These are phyloP conservation scores for Erodium moschatum DNA, from an alignment of 441 rosid species.

Conservation along the genomic window DNA sequence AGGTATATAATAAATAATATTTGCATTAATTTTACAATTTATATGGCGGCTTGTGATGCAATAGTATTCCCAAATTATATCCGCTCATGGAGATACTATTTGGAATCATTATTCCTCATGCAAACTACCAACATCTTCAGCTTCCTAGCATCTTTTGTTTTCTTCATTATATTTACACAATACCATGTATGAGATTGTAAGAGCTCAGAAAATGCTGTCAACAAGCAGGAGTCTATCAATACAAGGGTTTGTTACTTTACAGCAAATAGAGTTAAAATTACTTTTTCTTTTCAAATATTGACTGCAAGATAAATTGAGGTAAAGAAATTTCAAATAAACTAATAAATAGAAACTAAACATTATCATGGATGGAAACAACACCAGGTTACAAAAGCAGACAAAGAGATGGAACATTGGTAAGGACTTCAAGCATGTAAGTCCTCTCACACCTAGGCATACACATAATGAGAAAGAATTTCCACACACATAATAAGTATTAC, in stretches of 20 bases:
- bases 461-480: neutral
- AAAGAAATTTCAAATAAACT: neutral
- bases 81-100: neutral
- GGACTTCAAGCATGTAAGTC: neutral
- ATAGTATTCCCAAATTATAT: neutral
- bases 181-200: neutral
- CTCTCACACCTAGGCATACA: neutral
- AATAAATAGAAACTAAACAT: neutral
- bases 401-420: conserved; percentile 4
- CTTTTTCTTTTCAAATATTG: neutral
- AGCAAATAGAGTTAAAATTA: neutral
- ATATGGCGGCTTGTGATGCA: neutral
- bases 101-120: neutral
- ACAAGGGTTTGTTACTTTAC: neutral
- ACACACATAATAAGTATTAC: neutral
- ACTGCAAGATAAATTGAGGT: neutral
- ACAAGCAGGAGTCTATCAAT: neutral
- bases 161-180: neutral
- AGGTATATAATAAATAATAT: neutral
- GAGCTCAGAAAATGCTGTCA: conserved; percentile 4
- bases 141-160: neutral
- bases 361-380: neutral
- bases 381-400: neutral
- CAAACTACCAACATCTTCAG: neutral
- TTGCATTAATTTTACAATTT: neutral